Evolutionary conservation across 1,284 basidiomycete species (phyloP).

Genomic region (Phlebopus sp.): DNA sequence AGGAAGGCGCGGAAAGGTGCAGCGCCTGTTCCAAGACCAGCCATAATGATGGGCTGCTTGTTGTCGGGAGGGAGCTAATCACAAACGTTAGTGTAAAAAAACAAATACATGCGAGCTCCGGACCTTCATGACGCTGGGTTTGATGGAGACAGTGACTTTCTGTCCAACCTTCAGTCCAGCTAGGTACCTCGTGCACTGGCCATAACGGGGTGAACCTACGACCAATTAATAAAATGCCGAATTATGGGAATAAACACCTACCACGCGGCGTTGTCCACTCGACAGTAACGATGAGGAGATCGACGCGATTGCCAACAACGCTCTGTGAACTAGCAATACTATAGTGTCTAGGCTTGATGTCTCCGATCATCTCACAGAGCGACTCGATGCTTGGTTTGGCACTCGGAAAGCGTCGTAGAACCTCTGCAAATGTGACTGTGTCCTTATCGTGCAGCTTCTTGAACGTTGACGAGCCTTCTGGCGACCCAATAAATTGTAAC

Average conservation of each 20-base stretch:
- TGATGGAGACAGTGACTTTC: slow-evolving; percentile 96
- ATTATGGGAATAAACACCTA: slow-evolving; percentile 36
- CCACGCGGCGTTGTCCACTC: slow-evolving; percentile 90
- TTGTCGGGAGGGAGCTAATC: slow-evolving; percentile 79
- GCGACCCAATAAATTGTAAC: slow-evolving; percentile 89
- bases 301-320: slow-evolving; percentile 92
- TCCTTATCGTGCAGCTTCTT: slow-evolving; percentile 95
- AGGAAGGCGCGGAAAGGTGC: slow-evolving; percentile 99
- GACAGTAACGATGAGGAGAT: slow-evolving; percentile 93
- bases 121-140: slow-evolving; percentile 99
- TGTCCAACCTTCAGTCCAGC: slow-evolving; percentile 81
- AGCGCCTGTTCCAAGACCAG: slow-evolving; percentile 95
- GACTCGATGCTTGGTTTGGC: slow-evolving; percentile 80
- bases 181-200: slow-evolving; percentile 97
- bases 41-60: slow-evolving; percentile 95
- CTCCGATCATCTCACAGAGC: slow-evolving; percentile 85
- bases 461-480: slow-evolving; percentile 90
- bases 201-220: slow-evolving; percentile 76
- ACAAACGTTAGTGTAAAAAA: slow-evolving; percentile 3
- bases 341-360: slow-evolving; percentile 98
- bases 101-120: neutral
- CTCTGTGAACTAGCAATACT: slow-evolving; percentile 95
- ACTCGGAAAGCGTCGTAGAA: slow-evolving; percentile 78
- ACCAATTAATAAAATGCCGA: slow-evolving; percentile 7
- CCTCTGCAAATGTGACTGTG: slow-evolving; percentile 91